Conservation (phyloP, 257 asterid genomes). For the Primulina huaijiensis region DNA sequence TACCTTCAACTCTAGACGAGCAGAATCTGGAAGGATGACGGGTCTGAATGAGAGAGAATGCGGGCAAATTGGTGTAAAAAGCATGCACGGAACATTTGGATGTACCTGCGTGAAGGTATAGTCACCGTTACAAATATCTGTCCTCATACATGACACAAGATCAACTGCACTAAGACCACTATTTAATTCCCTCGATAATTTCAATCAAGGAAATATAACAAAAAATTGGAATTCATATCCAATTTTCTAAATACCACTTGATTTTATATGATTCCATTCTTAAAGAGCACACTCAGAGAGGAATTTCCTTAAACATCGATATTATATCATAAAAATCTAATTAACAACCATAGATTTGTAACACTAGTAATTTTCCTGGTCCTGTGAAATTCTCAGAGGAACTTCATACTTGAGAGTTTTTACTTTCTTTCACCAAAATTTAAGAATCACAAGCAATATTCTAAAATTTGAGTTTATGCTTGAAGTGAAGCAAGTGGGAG, state of each 20-base stretch:
- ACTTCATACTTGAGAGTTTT: neutral
- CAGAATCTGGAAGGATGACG: constrained; percentile 98
- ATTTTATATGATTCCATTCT: neutral
- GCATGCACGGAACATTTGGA: constrained; percentile 99
- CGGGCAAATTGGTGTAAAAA: constrained; percentile 94
- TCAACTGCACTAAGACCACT: neutral
- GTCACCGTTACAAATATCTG: constrained; percentile 4
- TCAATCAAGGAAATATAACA: neutral
- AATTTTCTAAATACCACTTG: neutral
- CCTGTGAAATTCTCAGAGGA: neutral
- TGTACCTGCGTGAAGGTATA: constrained; percentile 64
- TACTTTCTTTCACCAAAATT: constrained; percentile 23
- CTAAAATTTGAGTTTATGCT: neutral
- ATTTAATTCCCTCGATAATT: constrained; percentile 10
- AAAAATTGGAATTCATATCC: neutral
- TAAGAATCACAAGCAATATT: constrained; percentile 3
- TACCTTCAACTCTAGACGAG: constrained; percentile 92
- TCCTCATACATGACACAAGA: constrained; percentile 2
- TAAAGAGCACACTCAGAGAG: neutral
- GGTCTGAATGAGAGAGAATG: constrained; percentile 99
- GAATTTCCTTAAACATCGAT: neutral
- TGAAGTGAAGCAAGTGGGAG: neutral
- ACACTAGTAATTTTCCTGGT: constrained; percentile 1
- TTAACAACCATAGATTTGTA: neutral
- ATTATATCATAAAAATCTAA: neutral